Conservation (phyloP, 2,329 filamentous ascomycete genomes). For the Colletotrichum sp. region DNA sequence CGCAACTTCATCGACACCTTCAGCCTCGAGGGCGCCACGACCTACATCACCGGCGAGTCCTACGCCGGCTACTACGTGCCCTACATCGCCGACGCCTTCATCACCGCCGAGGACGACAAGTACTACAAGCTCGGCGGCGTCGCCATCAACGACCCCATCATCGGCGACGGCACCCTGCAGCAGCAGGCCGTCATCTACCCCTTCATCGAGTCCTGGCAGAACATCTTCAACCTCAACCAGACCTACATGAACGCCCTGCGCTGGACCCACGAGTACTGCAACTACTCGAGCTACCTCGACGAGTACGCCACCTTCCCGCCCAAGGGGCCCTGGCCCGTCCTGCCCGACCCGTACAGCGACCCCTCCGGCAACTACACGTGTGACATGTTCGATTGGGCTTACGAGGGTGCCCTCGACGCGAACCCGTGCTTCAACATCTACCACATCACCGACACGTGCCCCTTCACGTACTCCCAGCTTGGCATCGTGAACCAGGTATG, state of each 20-base stretch:
- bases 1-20: conserved; percentile 79
- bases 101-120: conserved; percentile 66
- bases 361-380: conserved; percentile 50
- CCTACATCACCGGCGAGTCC: conserved; percentile 77
- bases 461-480: conserved; percentile 71
- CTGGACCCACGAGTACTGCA: conserved; percentile 61
- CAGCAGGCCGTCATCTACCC: conserved; percentile 54
- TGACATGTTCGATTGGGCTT: conserved; percentile 59
- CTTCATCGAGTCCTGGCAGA: conserved; percentile 65
- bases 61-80: conserved; percentile 72
- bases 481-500: conserved; percentile 63
- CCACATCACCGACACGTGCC: conserved; percentile 75
- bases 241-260: conserved; percentile 59
- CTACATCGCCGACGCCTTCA: conserved; percentile 75
- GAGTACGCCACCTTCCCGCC: conserved; percentile 71
- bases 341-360: conserved; percentile 47
- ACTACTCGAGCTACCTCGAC: conserved; percentile 64
- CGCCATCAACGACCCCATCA: conserved; percentile 75
- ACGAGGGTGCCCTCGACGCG: conserved; percentile 53
- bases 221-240: conserved; percentile 68
- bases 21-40: conserved; percentile 67
- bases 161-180: conserved; percentile 56
- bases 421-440: conserved; percentile 89
- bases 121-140: conserved; percentile 74
- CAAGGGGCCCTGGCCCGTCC: conserved; percentile 54